Evolutionary conservation across 306 rosid genomes (phyloP).

Genomic region (Trifolium repens): DNA sequence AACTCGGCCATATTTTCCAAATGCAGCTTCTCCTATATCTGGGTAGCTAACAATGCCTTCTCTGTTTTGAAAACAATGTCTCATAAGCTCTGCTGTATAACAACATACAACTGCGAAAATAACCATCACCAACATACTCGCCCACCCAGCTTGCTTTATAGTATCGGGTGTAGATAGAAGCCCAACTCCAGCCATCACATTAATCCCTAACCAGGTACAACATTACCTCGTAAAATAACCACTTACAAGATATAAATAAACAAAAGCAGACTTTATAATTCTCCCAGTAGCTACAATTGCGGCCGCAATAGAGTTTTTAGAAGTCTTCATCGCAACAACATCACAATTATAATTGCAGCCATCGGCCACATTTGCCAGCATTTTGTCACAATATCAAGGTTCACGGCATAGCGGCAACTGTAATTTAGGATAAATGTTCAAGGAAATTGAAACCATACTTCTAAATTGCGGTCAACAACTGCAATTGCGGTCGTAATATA

Average conservation of each 20-base stretch:
- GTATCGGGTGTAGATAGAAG: constrained; percentile 79
- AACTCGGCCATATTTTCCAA: constrained; percentile 75
- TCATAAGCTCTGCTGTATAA: constrained; percentile 84
- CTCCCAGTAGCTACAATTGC: background rate
- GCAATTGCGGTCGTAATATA: background rate
- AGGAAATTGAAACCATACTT: background rate
- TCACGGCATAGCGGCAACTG: background rate
- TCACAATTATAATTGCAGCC: background rate
- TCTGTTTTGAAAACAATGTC: constrained; percentile 70
- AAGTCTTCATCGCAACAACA: background rate
- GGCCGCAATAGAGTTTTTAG: background rate
- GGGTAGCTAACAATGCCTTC: constrained; percentile 69
- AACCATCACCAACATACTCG: constrained; percentile 63
- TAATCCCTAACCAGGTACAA: constrained; percentile 59
- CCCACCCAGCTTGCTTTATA: constrained; percentile 82
- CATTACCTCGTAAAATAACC: constrained; percentile 19
- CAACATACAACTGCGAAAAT: constrained; percentile 74
- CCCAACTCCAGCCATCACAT: constrained; percentile 87
- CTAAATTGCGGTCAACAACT: background rate
- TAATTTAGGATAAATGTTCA: background rate
- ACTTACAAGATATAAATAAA: constrained; percentile 1
- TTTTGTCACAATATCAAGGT: background rate
- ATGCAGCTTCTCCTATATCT: constrained; percentile 91
- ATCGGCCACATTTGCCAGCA: background rate
- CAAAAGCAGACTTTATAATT: background rate